Evolutionary conservation across 176 grass and related monocot genomes (phyloP).

Genomic region (Rhynchospora tenuis): DNA sequence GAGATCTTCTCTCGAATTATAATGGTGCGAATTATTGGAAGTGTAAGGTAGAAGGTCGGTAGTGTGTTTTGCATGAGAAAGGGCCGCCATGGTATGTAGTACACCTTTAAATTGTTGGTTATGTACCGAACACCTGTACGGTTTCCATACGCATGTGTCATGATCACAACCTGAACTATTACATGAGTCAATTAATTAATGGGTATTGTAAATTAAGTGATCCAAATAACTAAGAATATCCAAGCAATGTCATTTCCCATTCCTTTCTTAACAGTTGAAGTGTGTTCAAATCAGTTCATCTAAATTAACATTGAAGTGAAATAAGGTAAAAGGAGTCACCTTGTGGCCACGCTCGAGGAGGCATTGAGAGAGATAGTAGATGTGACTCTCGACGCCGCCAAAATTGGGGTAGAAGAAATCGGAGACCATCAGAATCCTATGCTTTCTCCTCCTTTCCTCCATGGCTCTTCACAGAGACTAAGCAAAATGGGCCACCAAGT

Average conservation of each 20-base stretch:
- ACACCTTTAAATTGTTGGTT: constrained; percentile 83
- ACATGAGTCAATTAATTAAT: neutral
- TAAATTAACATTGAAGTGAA: neutral
- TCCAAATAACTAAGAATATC: neutral
- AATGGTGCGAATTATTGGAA: constrained; percentile 72
- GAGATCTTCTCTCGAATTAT: constrained; percentile 86
- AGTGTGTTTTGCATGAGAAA: constrained; percentile 96
- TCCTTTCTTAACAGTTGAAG: neutral
- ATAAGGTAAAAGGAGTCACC: constrained; percentile 28
- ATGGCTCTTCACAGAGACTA: constrained; percentile 19
- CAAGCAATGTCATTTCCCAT: neutral
- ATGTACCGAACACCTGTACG: constrained; percentile 88
- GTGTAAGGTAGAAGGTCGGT: constrained; percentile 76
- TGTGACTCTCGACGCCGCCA: constrained; percentile 89
- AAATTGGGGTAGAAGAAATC: constrained; percentile 98
- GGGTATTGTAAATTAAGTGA: neutral
- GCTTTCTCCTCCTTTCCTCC: constrained; percentile 38
- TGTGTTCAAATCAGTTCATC: neutral
- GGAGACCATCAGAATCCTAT: constrained; percentile 86
- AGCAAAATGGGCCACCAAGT: no score
- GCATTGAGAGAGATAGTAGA: constrained; percentile 91
- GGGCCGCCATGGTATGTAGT: constrained; percentile 85
- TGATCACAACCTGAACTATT: constrained; percentile 66
- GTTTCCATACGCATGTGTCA: constrained; percentile 94
- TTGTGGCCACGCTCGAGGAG: constrained; percentile 92